Evolutionary conservation across 2,329 filamentous ascomycete genomes (phyloP).

Genomic region (Colletotrichum musicola): DNA sequence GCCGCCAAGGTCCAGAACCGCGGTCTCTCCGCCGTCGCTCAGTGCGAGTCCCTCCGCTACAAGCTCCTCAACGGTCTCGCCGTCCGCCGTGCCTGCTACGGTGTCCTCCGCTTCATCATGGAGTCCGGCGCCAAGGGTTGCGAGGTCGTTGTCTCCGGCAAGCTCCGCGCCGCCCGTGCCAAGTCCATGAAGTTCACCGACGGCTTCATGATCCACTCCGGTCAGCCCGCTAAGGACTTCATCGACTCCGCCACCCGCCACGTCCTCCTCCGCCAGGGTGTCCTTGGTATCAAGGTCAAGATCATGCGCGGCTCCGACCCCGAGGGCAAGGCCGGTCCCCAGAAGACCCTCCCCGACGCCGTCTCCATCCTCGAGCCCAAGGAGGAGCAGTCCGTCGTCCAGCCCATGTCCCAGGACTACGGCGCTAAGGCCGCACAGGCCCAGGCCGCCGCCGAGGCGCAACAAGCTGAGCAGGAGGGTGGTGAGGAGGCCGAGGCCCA

Average conservation of each 20-base stretch:
- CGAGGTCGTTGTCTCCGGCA: conserved; percentile 99
- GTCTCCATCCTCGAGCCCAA: conserved; percentile 99
- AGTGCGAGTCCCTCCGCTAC: conserved; percentile 99
- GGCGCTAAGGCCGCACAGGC: conserved; percentile 84
- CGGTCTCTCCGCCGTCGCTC: conserved; percentile 98
- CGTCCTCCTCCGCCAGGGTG: conserved; percentile 99
- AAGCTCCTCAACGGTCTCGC: conserved; percentile 99
- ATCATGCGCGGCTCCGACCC: conserved; percentile 99
- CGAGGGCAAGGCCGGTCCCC: conserved; percentile 97
- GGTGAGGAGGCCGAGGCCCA: conserved; percentile 67
- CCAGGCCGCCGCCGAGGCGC: conserved; percentile 75
- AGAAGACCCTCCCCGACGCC: conserved; percentile 97
- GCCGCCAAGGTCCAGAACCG: conserved; percentile 99
- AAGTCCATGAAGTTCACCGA: conserved; percentile 99
- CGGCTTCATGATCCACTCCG: conserved; percentile 99
- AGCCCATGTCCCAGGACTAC: conserved; percentile 98
- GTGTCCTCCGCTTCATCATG: conserved; percentile 99
- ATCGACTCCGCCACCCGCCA: conserved; percentile 98
- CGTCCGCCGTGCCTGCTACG: conserved; percentile 98
- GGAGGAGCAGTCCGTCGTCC: conserved; percentile 95
- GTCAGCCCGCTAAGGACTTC: conserved; percentile 99
- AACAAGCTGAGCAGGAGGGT: conserved; percentile 66
- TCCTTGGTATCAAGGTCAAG: conserved; percentile 99
- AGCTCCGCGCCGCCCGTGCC: conserved; percentile 98
- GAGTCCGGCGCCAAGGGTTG: conserved; percentile 99